These are phyloP conservation scores for Leccinum arenicola DNA, from an alignment of 768 basidiomycete species.

Conservation along the genomic window DNA sequence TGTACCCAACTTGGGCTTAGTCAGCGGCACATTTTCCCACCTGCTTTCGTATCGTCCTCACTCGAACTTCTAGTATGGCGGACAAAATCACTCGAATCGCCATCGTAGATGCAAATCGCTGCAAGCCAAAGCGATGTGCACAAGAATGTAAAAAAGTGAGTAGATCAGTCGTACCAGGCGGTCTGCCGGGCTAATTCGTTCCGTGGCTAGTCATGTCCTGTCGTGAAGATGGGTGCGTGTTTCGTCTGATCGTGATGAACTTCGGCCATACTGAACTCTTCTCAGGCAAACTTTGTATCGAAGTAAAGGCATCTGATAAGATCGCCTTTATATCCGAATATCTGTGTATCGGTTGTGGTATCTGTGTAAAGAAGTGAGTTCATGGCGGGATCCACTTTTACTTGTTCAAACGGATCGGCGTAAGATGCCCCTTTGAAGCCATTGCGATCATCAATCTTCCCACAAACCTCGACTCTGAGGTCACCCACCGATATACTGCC, in stretches of 20 bases:
- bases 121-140: constrained; percentile 95
- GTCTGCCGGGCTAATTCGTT: constrained; percentile 4
- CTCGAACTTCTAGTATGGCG: constrained; percentile 47
- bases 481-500: constrained; percentile 97
- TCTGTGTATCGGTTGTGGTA: constrained; percentile 99
- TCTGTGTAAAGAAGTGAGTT: constrained; percentile 97
- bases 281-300: constrained; percentile 94
- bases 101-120: constrained; percentile 87
- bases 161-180: constrained; percentile 5
- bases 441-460: constrained; percentile 99
- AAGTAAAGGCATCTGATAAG: constrained; percentile 94
- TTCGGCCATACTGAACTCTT: neutral
- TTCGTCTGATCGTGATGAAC: constrained; percentile 3
- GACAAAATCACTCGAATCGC: constrained; percentile 99
- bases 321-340: constrained; percentile 99
- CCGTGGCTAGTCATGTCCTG: constrained; percentile 77
- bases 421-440: constrained; percentile 97
- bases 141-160: constrained; percentile 96
- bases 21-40: too few relatives aligned
- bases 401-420: constrained; percentile 3
- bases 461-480: constrained; percentile 92
- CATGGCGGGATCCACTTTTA: neutral
- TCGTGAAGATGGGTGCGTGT: constrained; percentile 89
- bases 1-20: too few relatives aligned
- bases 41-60: neutral